Percentiles rank a stretch among this genome's conserved stretches.
phyloP scores from a whole-genome alignment of 805 yeast species.

The Ogataea pini region DNA sequence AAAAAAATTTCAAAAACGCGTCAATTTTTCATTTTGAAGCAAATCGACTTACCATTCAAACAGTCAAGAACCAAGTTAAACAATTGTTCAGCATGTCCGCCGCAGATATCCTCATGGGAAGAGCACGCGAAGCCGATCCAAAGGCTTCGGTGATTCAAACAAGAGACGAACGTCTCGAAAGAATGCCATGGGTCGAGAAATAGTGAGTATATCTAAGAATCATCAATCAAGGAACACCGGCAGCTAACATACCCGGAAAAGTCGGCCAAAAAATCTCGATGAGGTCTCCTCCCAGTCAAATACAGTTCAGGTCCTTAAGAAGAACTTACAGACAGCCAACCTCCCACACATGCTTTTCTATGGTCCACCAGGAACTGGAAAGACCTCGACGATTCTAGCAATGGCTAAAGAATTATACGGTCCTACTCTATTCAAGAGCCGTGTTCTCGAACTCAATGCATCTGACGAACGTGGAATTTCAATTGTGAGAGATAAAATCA shows the following conservation, averaged over 20 bases:
- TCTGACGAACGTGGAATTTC: slow-evolving; percentile 91
- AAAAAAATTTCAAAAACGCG: slow-evolving; percentile 5
- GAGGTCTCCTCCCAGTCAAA: slow-evolving; percentile 93
- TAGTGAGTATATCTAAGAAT: slow-evolving; percentile 42
- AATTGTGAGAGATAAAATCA: slow-evolving; percentile 81
- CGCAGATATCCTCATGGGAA: slow-evolving; percentile 22
- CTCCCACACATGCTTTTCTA: slow-evolving; percentile 90
- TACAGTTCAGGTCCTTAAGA: slow-evolving; percentile 79
- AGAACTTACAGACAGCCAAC: slow-evolving; percentile 76
- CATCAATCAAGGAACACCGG: not conserved
- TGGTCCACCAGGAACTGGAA: slow-evolving; percentile 95
- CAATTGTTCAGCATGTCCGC: slow-evolving; percentile 16
- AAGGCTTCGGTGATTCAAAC: slow-evolving; percentile 21
- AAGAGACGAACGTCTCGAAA: slow-evolving; percentile 42
- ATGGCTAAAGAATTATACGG: slow-evolving; percentile 79
- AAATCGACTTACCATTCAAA: too few relatives aligned
- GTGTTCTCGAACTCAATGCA: slow-evolving; percentile 84
- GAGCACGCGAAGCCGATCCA: slow-evolving; percentile 12
- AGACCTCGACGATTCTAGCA: slow-evolving; percentile 85
- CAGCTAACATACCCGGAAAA: slow-evolving; percentile 20
- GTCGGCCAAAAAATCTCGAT: slow-evolving; percentile 81
- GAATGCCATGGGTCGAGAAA: slow-evolving; percentile 92
- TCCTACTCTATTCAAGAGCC: slow-evolving; percentile 61
- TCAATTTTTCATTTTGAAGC: not conserved
- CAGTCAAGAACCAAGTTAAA: too few relatives aligned